Percentiles rank a stretch among this genome's conserved stretches.
Conservation (phyloP, 768 basidiomycete genomes). For the Suillus placidus region DNA sequence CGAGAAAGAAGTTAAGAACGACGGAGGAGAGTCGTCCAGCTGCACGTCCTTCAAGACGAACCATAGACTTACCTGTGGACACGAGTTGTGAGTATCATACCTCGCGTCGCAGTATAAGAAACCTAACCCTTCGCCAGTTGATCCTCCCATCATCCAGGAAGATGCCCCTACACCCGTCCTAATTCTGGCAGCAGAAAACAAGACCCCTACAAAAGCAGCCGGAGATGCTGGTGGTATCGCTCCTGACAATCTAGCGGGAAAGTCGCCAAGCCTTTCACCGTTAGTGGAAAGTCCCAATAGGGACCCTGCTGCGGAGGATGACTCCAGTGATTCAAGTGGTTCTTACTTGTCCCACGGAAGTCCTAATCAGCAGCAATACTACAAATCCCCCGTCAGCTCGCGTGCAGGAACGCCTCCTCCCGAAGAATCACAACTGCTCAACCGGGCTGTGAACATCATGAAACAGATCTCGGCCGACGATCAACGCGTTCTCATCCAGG, state of each 20-base stretch:
- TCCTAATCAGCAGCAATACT: slow-evolving; percentile 15
- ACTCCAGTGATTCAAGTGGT: slow-evolving; percentile 27
- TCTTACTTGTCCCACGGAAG: slow-evolving; percentile 28
- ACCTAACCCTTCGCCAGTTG: background rate
- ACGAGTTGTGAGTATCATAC: slow-evolving; percentile 27
- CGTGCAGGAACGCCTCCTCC: slow-evolving; percentile 25
- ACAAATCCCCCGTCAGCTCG: slow-evolving; percentile 28
- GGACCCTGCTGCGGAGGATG: background rate
- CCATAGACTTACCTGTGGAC: slow-evolving; percentile 18
- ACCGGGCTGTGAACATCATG: slow-evolving; percentile 31
- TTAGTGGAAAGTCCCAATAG: background rate
- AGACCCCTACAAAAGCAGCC: background rate
- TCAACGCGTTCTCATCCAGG: slow-evolving; percentile 16
- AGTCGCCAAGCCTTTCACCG: background rate
- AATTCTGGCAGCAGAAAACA: background rate
- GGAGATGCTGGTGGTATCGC: background rate
- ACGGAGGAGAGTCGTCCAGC: background rate
- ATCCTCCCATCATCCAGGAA: background rate
- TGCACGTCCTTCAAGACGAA: slow-evolving; percentile 12
- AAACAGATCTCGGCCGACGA: slow-evolving; percentile 26
- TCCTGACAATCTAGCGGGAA: background rate
- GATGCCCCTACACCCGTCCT: background rate
- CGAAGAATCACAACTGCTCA: slow-evolving; percentile 20
- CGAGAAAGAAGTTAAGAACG: slow-evolving; percentile 16
- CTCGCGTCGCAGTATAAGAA: slow-evolving; percentile 16